phyloP scores from a whole-genome alignment of 306 rosid genomes.

The Notholithocarpus densiflorus region DNA sequence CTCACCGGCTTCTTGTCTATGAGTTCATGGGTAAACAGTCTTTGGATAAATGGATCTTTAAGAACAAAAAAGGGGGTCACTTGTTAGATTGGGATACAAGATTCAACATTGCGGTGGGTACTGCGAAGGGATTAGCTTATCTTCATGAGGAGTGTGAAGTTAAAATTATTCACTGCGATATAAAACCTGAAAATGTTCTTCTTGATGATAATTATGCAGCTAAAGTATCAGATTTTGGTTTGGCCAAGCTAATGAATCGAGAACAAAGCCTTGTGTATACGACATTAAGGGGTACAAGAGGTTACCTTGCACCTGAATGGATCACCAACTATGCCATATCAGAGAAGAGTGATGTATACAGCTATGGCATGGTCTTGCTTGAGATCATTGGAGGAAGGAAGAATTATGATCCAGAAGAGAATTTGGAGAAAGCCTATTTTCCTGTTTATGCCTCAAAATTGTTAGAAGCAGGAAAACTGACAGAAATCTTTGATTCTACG shows the following conservation, averaged over 20 bases:
- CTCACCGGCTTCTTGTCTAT: constrained; percentile 57
- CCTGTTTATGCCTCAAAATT: constrained; percentile 25
- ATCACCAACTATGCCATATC: constrained; percentile 39
- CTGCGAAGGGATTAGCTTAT: constrained; percentile 40
- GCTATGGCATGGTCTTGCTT: constrained; percentile 40
- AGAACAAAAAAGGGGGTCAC: constrained; percentile 13
- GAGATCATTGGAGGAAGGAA: constrained; percentile 42
- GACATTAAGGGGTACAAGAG: constrained; percentile 37
- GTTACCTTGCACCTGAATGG: constrained; percentile 49
- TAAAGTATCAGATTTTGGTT: constrained; percentile 41
- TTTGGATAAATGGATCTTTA: constrained; percentile 65
- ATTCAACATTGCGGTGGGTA: constrained; percentile 42
- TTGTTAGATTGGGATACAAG: constrained; percentile 38
- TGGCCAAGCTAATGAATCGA: constrained; percentile 35
- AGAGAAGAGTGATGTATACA: constrained; percentile 43
- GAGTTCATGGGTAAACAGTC: constrained; percentile 79
- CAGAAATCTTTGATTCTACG: constrained; percentile 45
- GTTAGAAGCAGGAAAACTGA: constrained; percentile 49
- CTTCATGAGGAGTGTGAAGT: constrained; percentile 45
- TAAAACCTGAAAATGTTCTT: constrained; percentile 45
- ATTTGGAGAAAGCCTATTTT: constrained; percentile 24
- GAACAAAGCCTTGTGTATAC: constrained; percentile 33
- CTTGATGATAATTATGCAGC: constrained; percentile 32
- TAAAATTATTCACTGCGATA: constrained; percentile 44
- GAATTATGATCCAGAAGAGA: constrained; percentile 16